Evolutionary conservation across 2,329 filamentous ascomycete genomes (phyloP).

Genomic region (Colletotrichum abscissum): DNA sequence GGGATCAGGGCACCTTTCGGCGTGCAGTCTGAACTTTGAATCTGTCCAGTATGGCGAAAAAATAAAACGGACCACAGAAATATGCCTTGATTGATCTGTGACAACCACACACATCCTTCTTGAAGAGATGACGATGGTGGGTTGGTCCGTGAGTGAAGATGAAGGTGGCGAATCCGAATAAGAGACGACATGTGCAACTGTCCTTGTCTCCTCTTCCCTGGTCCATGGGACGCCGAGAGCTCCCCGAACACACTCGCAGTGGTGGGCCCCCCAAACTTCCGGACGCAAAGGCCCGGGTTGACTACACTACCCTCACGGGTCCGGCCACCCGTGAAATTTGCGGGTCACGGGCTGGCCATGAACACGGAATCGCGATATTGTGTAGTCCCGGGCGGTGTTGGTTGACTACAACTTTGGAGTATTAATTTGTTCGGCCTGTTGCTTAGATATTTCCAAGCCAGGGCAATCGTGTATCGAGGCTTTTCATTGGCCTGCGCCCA

Average conservation of each 20-base stretch:
- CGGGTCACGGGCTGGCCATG: not conserved
- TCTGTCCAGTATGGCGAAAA: constrained; percentile 20
- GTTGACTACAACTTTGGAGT: not conserved
- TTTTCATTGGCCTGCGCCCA: constrained; percentile 3
- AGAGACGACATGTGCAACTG: constrained; percentile 22
- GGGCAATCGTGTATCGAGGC: no score
- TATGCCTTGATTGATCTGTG: constrained; percentile 4
- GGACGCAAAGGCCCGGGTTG: not conserved
- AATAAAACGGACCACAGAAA: not conserved
- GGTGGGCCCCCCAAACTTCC: not conserved
- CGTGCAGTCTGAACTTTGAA: constrained; percentile 30
- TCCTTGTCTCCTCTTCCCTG: not conserved
- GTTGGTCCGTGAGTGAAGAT: constrained; percentile 13
- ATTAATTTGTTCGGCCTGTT: not conserved
- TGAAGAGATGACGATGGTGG: constrained; percentile 10
- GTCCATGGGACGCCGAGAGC: not conserved
- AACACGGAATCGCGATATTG: not conserved
- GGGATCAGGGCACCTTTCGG: constrained; percentile 20
- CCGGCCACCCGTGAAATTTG: not conserved
- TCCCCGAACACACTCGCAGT: not conserved
- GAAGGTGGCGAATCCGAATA: constrained; percentile 20
- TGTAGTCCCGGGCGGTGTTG: not conserved
- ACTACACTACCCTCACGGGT: not conserved
- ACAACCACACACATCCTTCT: not conserved
- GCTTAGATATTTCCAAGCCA: not conserved